phyloP scores from a whole-genome alignment of 2,329 filamentous ascomycete species.

The Fusarium decemcellulare region DNA sequence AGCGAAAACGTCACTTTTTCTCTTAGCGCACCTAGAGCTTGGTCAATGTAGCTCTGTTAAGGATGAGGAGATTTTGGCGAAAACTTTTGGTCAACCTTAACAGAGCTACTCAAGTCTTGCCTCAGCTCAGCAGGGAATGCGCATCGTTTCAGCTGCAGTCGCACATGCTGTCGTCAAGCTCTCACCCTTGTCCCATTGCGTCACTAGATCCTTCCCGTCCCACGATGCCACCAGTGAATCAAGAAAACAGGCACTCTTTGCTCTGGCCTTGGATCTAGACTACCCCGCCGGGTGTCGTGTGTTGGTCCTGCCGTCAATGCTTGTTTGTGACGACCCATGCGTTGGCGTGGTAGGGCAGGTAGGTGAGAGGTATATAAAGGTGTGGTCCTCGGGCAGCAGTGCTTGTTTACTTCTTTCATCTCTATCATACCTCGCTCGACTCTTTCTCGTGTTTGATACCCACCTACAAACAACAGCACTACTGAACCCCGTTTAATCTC shows the following conservation, averaged over 20 bases:
- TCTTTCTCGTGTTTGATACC: neutral
- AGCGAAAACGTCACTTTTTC: conserved; percentile 36
- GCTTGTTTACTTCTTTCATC: neutral
- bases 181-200: conserved; percentile 32
- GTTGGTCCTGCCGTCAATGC: conserved; percentile 6
- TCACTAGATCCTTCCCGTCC: conserved; percentile 30
- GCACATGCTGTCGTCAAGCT: conserved; percentile 1
- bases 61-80: too few species aligned
- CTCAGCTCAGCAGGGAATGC: neutral
- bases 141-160: conserved; percentile 9
- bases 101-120: too few species aligned
- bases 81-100: too few species aligned
- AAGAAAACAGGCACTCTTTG: conserved; percentile 13
- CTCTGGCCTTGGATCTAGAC: neutral
- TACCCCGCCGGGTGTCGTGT: conserved; percentile 9
- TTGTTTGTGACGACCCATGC: neutral
- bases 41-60: too few species aligned
- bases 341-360: neutral
- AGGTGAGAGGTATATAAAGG: conserved; percentile 26
- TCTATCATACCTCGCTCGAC: neutral
- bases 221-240: conserved; percentile 13
- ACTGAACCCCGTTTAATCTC: neutral
- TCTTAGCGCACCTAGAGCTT: too few species aligned
- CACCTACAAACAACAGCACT: neutral
- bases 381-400: neutral